phyloP scores from a whole-genome alignment of 2,329 filamentous ascomycete genomes.

The Dryadomyces quercivorus region DNA sequence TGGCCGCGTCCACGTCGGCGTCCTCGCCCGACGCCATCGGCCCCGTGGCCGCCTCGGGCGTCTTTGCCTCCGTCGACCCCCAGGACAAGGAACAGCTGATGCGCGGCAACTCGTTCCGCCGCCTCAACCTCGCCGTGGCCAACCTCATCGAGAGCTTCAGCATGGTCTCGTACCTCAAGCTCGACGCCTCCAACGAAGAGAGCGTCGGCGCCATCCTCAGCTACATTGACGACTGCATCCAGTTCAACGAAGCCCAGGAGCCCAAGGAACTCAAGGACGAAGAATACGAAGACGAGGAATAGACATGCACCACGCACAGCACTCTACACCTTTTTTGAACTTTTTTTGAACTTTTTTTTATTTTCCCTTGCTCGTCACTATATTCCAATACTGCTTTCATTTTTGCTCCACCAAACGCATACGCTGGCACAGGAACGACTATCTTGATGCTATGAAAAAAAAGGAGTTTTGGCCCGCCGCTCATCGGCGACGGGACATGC shows the following conservation, averaged over 20 bases:
- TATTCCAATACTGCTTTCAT: background rate
- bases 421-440: background rate
- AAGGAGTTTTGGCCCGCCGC: background rate
- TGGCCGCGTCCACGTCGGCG: slow-evolving; percentile 8
- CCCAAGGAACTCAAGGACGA: slow-evolving; percentile 68
- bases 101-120: slow-evolving; percentile 69
- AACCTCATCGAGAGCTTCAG: slow-evolving; percentile 93
- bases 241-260: slow-evolving; percentile 88
- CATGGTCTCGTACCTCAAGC: slow-evolving; percentile 89
- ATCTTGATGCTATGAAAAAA: background rate
- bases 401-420: background rate
- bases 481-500: background rate
- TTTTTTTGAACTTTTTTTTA: background rate
- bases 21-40: background rate
- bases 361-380: too few species aligned
- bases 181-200: slow-evolving; percentile 85
- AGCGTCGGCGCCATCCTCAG: slow-evolving; percentile 75
- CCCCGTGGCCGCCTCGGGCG: background rate
- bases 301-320: background rate
- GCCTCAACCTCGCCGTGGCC: slow-evolving; percentile 77
- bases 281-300: slow-evolving; percentile 32
- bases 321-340: background rate
- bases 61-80: slow-evolving; percentile 45
- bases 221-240: slow-evolving; percentile 89
- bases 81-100: slow-evolving; percentile 58